A percentile compares a stretch with the other conserved stretches of the same genome.
phyloP scores from a whole-genome alignment of 305 asterid genomes.

The Fraxinus angustifolia region DNA sequence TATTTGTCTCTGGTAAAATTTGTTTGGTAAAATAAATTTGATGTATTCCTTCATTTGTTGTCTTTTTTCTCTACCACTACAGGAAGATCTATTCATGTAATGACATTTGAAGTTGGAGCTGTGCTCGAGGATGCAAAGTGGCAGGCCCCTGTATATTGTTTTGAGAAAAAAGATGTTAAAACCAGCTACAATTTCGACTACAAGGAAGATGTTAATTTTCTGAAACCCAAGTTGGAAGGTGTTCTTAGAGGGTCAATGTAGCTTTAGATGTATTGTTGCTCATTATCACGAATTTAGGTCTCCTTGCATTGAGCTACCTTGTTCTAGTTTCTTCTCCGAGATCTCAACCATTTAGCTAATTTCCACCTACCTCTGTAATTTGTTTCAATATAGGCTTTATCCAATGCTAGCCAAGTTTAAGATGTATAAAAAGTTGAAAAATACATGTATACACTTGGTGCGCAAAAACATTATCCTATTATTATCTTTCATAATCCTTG shows the following conservation, averaged over 20 bases:
- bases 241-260: constrained; percentile 32
- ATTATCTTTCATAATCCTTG: no score
- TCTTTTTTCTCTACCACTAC: constrained; percentile 19
- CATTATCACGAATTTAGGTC: background rate
- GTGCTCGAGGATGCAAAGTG: constrained; percentile 71
- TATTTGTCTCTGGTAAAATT: no score
- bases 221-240: constrained; percentile 25
- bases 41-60: no score
- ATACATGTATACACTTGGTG: no score
- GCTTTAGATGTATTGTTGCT: constrained; percentile 4
- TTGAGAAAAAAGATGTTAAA: constrained; percentile 29
- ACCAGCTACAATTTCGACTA: background rate
- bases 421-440: no score
- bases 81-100: constrained; percentile 78
- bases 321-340: no score
- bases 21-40: no score
- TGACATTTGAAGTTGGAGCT: constrained; percentile 93
- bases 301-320: background rate
- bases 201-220: constrained; percentile 12
- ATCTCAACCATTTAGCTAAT: no score
- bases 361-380: no score
- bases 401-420: no score
- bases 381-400: no score
- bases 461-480: no score
- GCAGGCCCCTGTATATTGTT: constrained; percentile 81